Percentiles rank a stretch among this genome's conserved stretches.
These are phyloP conservation scores for Ceratocystis diversiconidia DNA, from an alignment of 2,329 filamentous ascomycete genomes.

Conservation along the genomic window DNA sequence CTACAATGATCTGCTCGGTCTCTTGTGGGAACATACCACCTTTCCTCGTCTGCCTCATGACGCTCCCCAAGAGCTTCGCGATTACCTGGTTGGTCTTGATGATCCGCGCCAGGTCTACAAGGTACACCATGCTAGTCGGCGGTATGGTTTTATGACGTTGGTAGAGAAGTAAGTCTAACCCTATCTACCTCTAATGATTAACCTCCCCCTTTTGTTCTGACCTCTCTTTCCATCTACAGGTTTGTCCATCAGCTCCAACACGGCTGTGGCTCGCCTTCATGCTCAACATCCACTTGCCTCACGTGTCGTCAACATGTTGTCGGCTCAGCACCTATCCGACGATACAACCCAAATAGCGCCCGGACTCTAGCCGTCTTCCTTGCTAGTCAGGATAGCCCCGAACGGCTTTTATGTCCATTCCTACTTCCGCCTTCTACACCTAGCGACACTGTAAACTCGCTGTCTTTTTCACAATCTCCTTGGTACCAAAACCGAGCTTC, in stretches of 20 bases:
- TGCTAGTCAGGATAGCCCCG: constrained; percentile 65
- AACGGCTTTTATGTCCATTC: constrained; percentile 50
- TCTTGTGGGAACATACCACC: constrained; percentile 46
- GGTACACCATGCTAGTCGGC: constrained; percentile 45
- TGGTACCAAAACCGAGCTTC: constrained; percentile 14
- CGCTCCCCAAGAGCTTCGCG: constrained; percentile 43
- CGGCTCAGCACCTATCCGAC: constrained; percentile 54
- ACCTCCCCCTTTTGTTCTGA: constrained; percentile 13
- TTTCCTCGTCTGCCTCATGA: constrained; percentile 46
- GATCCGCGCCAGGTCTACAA: constrained; percentile 48
- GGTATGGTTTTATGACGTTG: constrained; percentile 50
- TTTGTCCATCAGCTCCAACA: constrained; percentile 71
- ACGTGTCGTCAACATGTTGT: constrained; percentile 57
- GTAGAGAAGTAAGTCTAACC: constrained; percentile 44
- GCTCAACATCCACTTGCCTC: constrained; percentile 65
- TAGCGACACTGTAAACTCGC: constrained; percentile 33
- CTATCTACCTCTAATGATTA: constrained; percentile 9
- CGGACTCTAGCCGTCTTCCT: constrained; percentile 67
- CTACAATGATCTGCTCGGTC: constrained; percentile 38
- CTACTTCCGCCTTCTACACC: constrained; percentile 31
- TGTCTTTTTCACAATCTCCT: constrained; percentile 29
- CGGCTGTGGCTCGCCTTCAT: constrained; percentile 57
- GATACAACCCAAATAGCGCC: constrained; percentile 70
- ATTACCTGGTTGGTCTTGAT: constrained; percentile 42
- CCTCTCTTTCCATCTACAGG: constrained; percentile 30